Conservation (phyloP, 805 yeast species). For the Pichia membranifaciens region DNA sequence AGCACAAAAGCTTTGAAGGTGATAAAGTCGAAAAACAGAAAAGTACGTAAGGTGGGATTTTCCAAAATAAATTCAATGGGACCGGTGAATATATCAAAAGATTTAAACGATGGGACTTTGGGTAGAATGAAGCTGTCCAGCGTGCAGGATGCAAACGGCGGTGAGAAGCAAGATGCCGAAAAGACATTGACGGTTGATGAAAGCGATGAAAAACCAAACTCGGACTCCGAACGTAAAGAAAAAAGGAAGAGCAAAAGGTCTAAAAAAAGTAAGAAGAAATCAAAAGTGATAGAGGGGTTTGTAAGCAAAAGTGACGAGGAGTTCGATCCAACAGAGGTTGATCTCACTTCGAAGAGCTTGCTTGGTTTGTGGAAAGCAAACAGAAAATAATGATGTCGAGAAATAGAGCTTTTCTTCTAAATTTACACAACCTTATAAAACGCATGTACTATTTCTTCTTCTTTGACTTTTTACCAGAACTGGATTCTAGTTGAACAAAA, state of each 20-base stretch:
- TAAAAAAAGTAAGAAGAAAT: slow-evolving; percentile 5
- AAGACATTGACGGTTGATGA: background rate
- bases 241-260: background rate
- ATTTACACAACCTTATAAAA: too few relatives aligned
- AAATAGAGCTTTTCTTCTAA: background rate
- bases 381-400: slow-evolving; percentile 3
- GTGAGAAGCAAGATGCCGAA: slow-evolving; percentile 1
- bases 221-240: background rate
- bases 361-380: slow-evolving; percentile 14
- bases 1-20: slow-evolving; percentile 23
- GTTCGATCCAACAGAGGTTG: slow-evolving; percentile 5
- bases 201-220: too few relatives aligned
- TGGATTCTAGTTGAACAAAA: slow-evolving; percentile 30
- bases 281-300: slow-evolving; percentile 7
- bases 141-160: background rate
- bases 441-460: slow-evolving; percentile 17
- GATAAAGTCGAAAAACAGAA: slow-evolving; percentile 16
- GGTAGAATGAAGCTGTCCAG: slow-evolving; percentile 1
- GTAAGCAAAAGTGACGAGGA: slow-evolving; percentile 1
- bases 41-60: slow-evolving; percentile 26
- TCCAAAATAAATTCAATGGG: slow-evolving; percentile 18
- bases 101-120: background rate
- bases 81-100: background rate
- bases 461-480: slow-evolving; percentile 27
- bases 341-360: slow-evolving; percentile 9